Evolutionary conservation across 2,329 filamentous ascomycete species (phyloP), one percentile per base, ranked within the genome.

Genomic region (Trichoderma atrobrunneum): DNA sequence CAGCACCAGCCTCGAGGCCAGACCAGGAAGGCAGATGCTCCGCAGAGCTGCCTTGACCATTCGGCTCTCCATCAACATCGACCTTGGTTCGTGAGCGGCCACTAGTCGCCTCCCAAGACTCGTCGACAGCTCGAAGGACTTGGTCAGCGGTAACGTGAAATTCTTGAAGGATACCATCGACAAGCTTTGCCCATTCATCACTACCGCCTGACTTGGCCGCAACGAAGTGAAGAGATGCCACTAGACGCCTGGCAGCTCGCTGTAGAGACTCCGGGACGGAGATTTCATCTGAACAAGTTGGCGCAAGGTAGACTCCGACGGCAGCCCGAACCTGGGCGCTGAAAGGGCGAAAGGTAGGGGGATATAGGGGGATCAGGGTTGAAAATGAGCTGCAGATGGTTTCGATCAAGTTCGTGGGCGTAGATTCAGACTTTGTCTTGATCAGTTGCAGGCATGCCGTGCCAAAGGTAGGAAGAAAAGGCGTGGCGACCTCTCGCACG

Each of bases 401-500:
- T 77, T 93, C 89, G 51, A 92, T 80, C 43, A 94, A 82, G 12
- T 84, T 81, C 73, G 79, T 78, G 62, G 85, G 86, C 14, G 82
- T 80, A 6, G 77, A 72, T 11, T 77, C 71, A 3, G 84, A 80
- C 0, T 83, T 80, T 0, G 82, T 79, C 75, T 89, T 85, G 78
- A 88, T 82, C 59, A 95, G 85, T 76, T 91, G 90, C 59, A 97
- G 81, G 76, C 92, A 94, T 3, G 91, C 86, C 0, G 89, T 90
- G 60, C 95, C 87, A 77, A 95, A 97, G 1, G 87, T 84, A 1
- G 93, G 90, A 24, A 98, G 84, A 3, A 90, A 93, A 3, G 94
- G 94, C 0, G 94, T 97, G 1, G 93, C 95, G 73, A 98, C 93
- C 79, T 98, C 95, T 76, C 95, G 88, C 59, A 95, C 86, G 68